phyloP scores from a whole-genome alignment of 192 early-diverging fungal species.

The Coemansia sp. region DNA sequence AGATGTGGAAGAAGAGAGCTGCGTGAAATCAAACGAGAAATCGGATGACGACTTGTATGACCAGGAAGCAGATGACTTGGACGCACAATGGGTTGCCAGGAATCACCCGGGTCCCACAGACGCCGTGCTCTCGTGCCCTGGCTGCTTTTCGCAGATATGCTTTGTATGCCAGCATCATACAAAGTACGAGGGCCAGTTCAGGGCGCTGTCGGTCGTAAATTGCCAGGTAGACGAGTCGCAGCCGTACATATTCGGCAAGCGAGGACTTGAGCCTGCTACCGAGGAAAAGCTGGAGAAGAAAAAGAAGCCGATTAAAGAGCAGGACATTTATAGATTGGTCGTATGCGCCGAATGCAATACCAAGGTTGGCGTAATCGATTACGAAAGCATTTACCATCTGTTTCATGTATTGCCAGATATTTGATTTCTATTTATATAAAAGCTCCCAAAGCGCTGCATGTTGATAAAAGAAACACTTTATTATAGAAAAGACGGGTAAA shows the following conservation, averaged over 20 bases:
- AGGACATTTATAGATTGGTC: slow-evolving; percentile 21
- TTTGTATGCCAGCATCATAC: slow-evolving; percentile 42
- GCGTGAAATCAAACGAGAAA: not conserved
- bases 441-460: too few species aligned
- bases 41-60: not conserved
- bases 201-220: slow-evolving; percentile 25
- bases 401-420: slow-evolving; percentile 26
- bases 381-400: slow-evolving; percentile 29
- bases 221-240: slow-evolving; percentile 12
- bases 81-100: not conserved
- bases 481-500: too few species aligned
- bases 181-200: slow-evolving; percentile 30
- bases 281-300: not conserved
- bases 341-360: slow-evolving; percentile 32
- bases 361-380: slow-evolving; percentile 36
- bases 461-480: too few species aligned
- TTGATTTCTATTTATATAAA: slow-evolving; percentile 3
- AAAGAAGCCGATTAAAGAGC: not conserved
- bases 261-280: slow-evolving; percentile 15
- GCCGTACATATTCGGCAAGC: slow-evolving; percentile 19
- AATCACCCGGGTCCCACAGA: slow-evolving; percentile 28
- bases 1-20: not conserved
- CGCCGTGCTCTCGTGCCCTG: slow-evolving; percentile 44
- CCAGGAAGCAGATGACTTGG: not conserved
- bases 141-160: slow-evolving; percentile 46